Percentiles rank a stretch among this genome's conserved stretches.
Conservation (phyloP, 176 grass and related monocot genomes). For the Ampelocalamus luodianensis region DNA sequence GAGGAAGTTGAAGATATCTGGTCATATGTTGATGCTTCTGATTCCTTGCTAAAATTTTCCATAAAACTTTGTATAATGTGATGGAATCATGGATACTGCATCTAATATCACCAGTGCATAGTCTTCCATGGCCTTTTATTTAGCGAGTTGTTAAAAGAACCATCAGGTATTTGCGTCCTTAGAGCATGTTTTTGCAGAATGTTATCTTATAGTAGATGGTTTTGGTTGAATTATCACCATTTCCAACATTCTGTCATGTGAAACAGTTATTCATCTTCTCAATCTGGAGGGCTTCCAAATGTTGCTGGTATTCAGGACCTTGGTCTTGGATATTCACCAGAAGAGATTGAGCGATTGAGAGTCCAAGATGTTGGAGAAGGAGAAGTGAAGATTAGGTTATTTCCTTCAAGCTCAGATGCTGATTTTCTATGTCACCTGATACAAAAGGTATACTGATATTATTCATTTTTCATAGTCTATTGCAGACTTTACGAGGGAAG, state of each 20-base stretch:
- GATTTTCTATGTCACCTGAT: conserved; percentile 1
- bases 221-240: not conserved
- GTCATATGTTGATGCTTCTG: not conserved
- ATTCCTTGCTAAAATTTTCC: not conserved
- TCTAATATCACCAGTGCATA: not conserved
- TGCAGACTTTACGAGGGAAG: conserved; percentile 94
- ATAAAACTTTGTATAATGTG: not conserved
- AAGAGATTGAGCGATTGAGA: conserved; percentile 69
- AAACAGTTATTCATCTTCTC: conserved; percentile 87
- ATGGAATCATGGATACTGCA: conserved; percentile 1
- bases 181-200: conserved; percentile 1
- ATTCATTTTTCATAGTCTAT: conserved; percentile 54
- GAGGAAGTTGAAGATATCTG: not conserved
- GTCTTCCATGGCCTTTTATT: not conserved
- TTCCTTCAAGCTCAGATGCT: conserved; percentile 25
- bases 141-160: not conserved
- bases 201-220: not conserved
- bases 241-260: conserved; percentile 35
- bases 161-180: conserved; percentile 20
- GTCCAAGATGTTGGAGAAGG: conserved; percentile 89
- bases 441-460: conserved; percentile 39
- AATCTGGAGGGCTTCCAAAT: conserved; percentile 65
- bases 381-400: conserved; percentile 93
- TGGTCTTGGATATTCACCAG: conserved; percentile 54
- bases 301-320: conserved; percentile 51